Conservation (phyloP, 305 asterid species). For the Salvia sclarea region DNA sequence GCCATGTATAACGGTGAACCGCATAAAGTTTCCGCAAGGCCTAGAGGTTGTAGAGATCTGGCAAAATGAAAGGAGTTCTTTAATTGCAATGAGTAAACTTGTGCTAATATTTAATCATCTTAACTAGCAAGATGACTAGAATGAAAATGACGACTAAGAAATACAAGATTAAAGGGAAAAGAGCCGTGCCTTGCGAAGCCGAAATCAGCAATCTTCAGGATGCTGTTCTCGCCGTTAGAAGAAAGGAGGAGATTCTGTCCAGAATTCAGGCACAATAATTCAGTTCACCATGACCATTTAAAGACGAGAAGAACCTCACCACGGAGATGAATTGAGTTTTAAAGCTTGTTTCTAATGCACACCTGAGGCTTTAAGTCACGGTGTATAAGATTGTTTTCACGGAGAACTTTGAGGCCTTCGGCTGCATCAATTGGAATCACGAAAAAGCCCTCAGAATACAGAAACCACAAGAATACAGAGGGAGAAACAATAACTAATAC, state of each 20-base stretch:
- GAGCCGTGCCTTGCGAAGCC: constrained; percentile 81
- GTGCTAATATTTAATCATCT: constrained; percentile 18
- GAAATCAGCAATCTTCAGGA: constrained; percentile 90
- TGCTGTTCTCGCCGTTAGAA: constrained; percentile 53
- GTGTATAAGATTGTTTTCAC: constrained; percentile 80
- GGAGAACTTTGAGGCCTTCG: constrained; percentile 86
- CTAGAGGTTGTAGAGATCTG: constrained; percentile 77
- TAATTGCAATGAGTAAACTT: neutral
- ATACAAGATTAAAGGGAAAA: constrained; percentile 18
- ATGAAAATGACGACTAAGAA: neutral
- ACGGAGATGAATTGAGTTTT: constrained; percentile 15
- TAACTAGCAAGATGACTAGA: neutral
- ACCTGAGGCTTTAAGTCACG: constrained; percentile 98
- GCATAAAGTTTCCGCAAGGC: constrained; percentile 84
- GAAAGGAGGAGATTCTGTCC: constrained; percentile 85
- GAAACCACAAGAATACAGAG: constrained; percentile 18
- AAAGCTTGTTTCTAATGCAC: constrained; percentile 26
- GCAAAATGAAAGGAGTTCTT: constrained; percentile 33
- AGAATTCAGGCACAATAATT: constrained; percentile 35
- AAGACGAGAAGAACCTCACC: constrained; percentile 16
- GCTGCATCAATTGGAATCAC: constrained; percentile 55
- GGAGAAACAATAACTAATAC: constrained; percentile 36
- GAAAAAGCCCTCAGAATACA: constrained; percentile 18
- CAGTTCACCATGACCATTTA: constrained; percentile 32
- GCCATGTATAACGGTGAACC: constrained; percentile 98